Base-by-base conservation (phyloP, 805 yeast species). In the Ogataea ramenticola region DNA sequence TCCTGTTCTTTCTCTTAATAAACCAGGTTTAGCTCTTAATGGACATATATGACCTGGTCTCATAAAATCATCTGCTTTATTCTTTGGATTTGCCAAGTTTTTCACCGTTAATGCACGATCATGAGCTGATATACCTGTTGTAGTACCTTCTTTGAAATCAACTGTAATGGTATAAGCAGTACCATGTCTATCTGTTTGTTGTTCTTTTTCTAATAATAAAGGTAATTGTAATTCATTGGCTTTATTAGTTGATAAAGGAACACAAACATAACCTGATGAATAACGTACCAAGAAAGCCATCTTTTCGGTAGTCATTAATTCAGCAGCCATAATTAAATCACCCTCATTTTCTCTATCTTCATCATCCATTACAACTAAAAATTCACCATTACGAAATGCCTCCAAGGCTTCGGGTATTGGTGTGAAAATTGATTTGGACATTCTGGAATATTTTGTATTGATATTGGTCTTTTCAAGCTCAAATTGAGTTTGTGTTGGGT, bases 261-360 rank as follows among this genome's bases (percentile, higher is more conserved):
- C 95, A 68, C 99, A 93, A 3, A 93, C 88, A 62, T 85, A 91
- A 4, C 99, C 99, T 7, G 89, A 81, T 1, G 90, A 79, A 54
- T 85, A 74, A 52, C 91, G 81, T 39, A 93, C 95, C 49, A 93
- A 67, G 56, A 93, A 93, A 2, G 98, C 99, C 96, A 93, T 88
- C 52, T 89, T 79, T 57, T 82, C 82, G 38, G 85, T 79, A 35
- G 95, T 85, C 52, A 81, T 71, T 43, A 70, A 70, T 51, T 84
- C 79, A 33, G 96, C 99, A n/a, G 98, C 95, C 40, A 86, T 82
- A 54, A 93, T 88, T 57, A 93, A 72, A 61, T 93, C 99, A 43
- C 99, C 99, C 67, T 93, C 99, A 63, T 93, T 93, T 64, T 93
- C 99, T 54, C 99, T 80, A 58, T 76, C 76, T 63, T 88, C 97